phyloP scores from a whole-genome alignment of 495 filamentous ascomycete genomes.

The Daldinia loculata region DNA sequence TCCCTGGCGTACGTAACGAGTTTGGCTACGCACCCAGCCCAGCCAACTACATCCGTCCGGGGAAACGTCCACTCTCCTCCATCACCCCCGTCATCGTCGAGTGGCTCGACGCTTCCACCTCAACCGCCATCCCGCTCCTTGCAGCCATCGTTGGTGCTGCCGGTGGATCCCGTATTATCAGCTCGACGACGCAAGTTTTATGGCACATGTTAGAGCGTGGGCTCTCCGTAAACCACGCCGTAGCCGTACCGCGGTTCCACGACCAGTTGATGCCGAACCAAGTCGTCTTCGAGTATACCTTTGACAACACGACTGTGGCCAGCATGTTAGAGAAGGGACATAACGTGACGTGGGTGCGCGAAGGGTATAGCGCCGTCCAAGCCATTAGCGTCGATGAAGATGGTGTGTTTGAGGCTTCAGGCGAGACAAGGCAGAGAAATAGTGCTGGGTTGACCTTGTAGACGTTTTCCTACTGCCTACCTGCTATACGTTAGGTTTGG shows the following conservation, averaged over 20 bases:
- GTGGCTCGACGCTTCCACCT: conserved; percentile 47
- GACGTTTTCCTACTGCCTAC: not conserved
- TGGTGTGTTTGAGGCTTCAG: conserved; percentile 48
- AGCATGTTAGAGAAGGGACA: conserved; percentile 70
- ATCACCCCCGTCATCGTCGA: conserved; percentile 77
- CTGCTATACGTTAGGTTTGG: not conserved
- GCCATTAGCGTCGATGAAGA: conserved; percentile 66
- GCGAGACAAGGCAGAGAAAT: conserved; percentile 73
- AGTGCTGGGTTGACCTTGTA: conserved; percentile 67
- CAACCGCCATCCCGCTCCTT: conserved; percentile 37
- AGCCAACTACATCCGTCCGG: conserved; percentile 76
- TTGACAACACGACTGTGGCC: conserved; percentile 70
- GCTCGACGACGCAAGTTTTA: conserved; percentile 75
- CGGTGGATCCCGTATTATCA: conserved; percentile 83
- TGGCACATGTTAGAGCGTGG: conserved; percentile 73
- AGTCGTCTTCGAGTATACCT: conserved; percentile 71
- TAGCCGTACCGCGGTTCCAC: conserved; percentile 74
- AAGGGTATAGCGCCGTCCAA: conserved; percentile 71
- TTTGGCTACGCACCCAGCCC: conserved; percentile 80
- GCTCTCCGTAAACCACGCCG: conserved; percentile 60
- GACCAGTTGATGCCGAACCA: conserved; percentile 78
- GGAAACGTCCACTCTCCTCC: conserved; percentile 78
- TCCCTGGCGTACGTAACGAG: conserved; percentile 72
- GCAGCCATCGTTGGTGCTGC: conserved; percentile 71
- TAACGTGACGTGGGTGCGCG: conserved; percentile 74